Base-by-base conservation (phyloP, 1,284 basidiomycete species). In the Farysia itapuensis region DNA sequence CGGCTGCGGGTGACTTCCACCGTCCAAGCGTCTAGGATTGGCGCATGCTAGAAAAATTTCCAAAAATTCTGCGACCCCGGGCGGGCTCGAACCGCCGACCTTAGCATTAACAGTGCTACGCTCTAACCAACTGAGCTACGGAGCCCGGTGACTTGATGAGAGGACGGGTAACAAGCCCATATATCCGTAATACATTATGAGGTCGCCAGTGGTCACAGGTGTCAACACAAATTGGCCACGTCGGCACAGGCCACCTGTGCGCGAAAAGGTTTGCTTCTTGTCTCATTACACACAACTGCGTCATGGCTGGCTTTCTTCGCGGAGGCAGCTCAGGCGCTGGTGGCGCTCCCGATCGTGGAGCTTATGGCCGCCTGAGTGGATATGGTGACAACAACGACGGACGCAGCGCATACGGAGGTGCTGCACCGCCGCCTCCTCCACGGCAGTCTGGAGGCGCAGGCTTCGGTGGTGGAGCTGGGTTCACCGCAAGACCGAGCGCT, bases 81-180 rank as follows among this genome's bases (percentile, higher is more conserved):
- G 54, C 61, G 54, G 61, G 61, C 50, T 64, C 56, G 61, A 64
- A 59, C 61, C 54, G 61, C 54, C 56, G 61, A 64, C 61, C 61
- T 64, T 47, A 54, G 54, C 54, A 64, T 64, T 64, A 64, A 64
- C 61, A 64, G 61, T 64, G 54, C 54, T 54, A 59, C 61, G 61
- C 61, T 64, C 61, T 64, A 64, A 64, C 61, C 61, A 64, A 64
- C 61, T 64, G 61, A 64, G 61, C 61, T 59, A 64, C 26, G 48
- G 48, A 52, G 52, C n/a, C n/a, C n/a, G n/a, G n/a, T n/a, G n/a
- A n/a, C n/a, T n/a, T n/a, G n/a, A n/a, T n/a, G n/a, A n/a, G n/a
- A n/a, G n/a, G n/a, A n/a, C n/a, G n/a, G n/a, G n/a, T n/a, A n/a
- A n/a, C n/a, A n/a, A n/a, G n/a, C n/a, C n/a, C n/a, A n/a, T n/a